Conservation (phyloP, 352 stramenopile species). For the Peronospora destructor region DNA sequence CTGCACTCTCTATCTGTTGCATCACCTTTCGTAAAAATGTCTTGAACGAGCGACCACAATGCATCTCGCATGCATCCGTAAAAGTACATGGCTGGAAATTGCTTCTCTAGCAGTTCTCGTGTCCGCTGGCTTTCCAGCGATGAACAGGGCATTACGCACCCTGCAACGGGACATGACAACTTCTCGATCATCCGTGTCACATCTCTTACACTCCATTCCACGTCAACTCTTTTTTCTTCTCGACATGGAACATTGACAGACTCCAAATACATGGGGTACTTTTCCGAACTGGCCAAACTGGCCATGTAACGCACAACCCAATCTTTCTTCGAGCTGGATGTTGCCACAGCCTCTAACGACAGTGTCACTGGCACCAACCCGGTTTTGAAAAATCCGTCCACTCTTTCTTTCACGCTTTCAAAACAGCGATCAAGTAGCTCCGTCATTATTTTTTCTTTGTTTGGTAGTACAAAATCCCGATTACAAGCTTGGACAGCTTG, state of each 20-base stretch:
- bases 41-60: slow-evolving; percentile 16
- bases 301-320: slow-evolving; percentile 25
- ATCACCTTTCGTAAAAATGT: slow-evolving; percentile 19
- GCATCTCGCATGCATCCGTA: slow-evolving; percentile 32
- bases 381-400: slow-evolving; percentile 25
- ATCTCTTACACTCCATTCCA: slow-evolving; percentile 20
- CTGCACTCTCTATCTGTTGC: slow-evolving; percentile 4
- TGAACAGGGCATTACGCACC: slow-evolving; percentile 26
- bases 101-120: slow-evolving; percentile 21
- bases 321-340: slow-evolving; percentile 2
- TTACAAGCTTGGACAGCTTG: slow-evolving; percentile 9
- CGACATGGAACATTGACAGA: slow-evolving; percentile 14
- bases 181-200: slow-evolving; percentile 17
- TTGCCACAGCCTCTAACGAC: slow-evolving; percentile 11
- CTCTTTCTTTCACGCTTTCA: slow-evolving; percentile 14
- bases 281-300: slow-evolving; percentile 15
- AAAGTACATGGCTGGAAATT: slow-evolving; percentile 35
- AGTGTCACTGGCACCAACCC: slow-evolving; percentile 22
- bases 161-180: slow-evolving; percentile 18
- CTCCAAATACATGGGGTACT: slow-evolving; percentile 26
- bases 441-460: slow-evolving; percentile 24
- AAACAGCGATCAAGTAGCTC: slow-evolving; percentile 30
- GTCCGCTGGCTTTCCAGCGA: slow-evolving; percentile 12
- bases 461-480: slow-evolving; percentile 2
- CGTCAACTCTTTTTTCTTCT: slow-evolving; percentile 8